Evolutionary conservation across 2,329 filamentous ascomycete species (phyloP).

Genomic region (Cryphonectria naterciae): DNA sequence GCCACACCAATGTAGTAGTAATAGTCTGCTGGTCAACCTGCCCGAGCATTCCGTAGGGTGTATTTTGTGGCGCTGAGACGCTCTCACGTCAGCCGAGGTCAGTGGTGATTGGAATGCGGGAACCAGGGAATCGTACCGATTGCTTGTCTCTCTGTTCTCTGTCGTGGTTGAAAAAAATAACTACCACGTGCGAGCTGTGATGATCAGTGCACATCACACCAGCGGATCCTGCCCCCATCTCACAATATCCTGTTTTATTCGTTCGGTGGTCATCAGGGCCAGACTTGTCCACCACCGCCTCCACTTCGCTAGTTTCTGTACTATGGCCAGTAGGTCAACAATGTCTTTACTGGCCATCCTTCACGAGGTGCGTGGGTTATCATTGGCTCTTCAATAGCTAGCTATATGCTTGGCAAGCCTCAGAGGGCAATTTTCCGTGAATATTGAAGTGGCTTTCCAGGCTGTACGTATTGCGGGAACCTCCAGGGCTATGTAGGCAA

Average conservation of each 20-base stretch:
- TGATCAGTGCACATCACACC: background rate
- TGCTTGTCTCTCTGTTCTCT: background rate
- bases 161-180: background rate
- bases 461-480: background rate
- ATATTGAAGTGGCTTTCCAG: background rate
- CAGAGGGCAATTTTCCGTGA: background rate
- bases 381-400: background rate
- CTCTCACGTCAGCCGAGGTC: background rate
- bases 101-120: background rate
- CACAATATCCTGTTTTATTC: background rate
- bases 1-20: background rate
- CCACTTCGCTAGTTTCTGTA: background rate
- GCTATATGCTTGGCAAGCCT: background rate
- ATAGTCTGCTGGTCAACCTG: background rate
- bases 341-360: background rate
- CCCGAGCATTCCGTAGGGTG: conserved; percentile 1
- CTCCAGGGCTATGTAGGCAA: background rate
- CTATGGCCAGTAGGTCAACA: background rate
- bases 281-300: background rate
- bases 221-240: background rate
- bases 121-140: background rate
- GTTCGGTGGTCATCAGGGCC: background rate
- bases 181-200: background rate
- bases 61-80: background rate
- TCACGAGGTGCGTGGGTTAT: background rate